phyloP scores from a whole-genome alignment of 176 grass and related monocot species.

The Lolium perenne region DNA sequence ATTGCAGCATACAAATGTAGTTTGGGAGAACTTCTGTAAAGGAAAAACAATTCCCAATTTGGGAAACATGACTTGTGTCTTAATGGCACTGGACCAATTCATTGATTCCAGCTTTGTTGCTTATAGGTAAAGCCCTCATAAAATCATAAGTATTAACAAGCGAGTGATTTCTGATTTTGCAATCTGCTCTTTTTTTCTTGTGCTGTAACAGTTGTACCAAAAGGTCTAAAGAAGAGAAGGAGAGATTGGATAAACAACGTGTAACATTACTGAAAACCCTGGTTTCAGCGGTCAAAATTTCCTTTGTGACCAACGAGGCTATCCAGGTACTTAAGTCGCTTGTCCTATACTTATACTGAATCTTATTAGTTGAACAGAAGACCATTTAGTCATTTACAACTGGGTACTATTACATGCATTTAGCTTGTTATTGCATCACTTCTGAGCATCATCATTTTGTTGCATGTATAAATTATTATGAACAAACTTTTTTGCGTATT shows the following conservation, averaged over 20 bases:
- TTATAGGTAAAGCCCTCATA: conserved; percentile 58
- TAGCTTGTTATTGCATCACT: conserved; percentile 11
- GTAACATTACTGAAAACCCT: conserved; percentile 60
- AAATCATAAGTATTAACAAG: conserved; percentile 33
- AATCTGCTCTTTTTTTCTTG: conserved; percentile 30
- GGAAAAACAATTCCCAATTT: conserved; percentile 44
- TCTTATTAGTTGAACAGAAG: conserved; percentile 16
- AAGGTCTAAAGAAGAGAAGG: conserved; percentile 51
- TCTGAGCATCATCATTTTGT: not conserved
- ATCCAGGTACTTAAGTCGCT: conserved; percentile 56
- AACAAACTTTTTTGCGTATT: conserved; percentile 5
- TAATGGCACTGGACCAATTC: conserved; percentile 56
- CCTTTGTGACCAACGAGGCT: conserved; percentile 52
- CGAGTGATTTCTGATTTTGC: conserved; percentile 38
- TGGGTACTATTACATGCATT: not conserved
- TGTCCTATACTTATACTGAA: conserved; percentile 26
- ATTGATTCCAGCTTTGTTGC: conserved; percentile 54
- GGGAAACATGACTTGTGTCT: conserved; percentile 46
- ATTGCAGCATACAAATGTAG: conserved; percentile 41
- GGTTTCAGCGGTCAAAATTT: conserved; percentile 67
- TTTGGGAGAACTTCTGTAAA: conserved; percentile 60
- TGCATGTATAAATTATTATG: conserved; percentile 15
- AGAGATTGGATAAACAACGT: conserved; percentile 51
- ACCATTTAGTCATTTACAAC: not conserved
- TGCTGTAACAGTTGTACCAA: conserved; percentile 46